Evolutionary conservation across 2,329 filamentous ascomycete species (phyloP).

Genomic region (Sclerotiophoma versabilis): DNA sequence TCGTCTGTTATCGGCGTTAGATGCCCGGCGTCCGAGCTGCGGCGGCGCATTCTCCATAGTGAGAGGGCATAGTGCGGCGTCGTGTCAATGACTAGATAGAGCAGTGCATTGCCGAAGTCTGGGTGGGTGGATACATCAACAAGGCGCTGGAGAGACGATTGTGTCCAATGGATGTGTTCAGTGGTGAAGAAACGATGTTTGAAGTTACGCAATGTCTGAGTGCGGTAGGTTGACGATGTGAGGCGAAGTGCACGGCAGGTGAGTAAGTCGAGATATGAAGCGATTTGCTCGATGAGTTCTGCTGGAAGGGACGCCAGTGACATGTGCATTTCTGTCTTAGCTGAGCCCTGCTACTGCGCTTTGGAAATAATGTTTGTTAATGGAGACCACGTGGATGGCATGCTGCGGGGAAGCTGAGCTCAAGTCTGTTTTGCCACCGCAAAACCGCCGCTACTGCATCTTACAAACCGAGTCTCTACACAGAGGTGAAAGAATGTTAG

Average conservation of each 20-base stretch:
- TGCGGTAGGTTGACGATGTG: background rate
- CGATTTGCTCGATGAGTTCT: background rate
- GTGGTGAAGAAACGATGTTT: slow-evolving; percentile 5
- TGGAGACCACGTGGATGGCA: background rate
- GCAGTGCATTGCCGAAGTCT: slow-evolving; percentile 7
- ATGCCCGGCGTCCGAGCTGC: slow-evolving; percentile 17
- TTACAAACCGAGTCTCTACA: background rate
- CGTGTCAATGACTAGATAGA: slow-evolving; percentile 34
- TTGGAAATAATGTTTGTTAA: background rate
- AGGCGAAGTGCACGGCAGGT: background rate
- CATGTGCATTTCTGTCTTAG: background rate
- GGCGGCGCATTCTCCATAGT: slow-evolving; percentile 30
- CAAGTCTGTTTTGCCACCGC: slow-evolving; percentile 19
- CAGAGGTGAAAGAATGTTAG: background rate
- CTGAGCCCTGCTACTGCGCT: background rate
- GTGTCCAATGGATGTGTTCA: background rate
- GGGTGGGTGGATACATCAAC: background rate
- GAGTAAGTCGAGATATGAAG: background rate
- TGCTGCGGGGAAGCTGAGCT: slow-evolving; percentile 26
- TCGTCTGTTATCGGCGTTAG: background rate
- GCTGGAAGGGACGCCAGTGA: background rate
- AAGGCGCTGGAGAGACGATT: background rate
- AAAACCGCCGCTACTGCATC: background rate
- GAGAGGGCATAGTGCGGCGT: slow-evolving; percentile 34
- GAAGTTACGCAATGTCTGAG: background rate